Evolutionary conservation across 1,284 basidiomycete genomes (phyloP), one percentile per base, ranked within the genome.

Genomic region (Gymnopus androsaceus): DNA sequence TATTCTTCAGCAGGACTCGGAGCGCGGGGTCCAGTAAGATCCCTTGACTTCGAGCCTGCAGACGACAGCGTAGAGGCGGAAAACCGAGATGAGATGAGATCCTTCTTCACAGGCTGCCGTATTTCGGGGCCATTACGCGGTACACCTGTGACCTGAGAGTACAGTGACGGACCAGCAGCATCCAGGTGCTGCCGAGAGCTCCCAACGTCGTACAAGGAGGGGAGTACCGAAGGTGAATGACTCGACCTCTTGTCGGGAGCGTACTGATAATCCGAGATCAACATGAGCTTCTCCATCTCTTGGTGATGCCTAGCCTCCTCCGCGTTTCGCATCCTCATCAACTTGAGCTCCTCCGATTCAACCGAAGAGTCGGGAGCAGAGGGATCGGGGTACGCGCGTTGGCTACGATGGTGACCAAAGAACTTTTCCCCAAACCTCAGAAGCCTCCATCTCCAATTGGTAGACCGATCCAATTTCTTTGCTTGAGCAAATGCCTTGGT

Each of bases 401-500:
- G 65, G 21, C 60, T 71, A 33, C 70, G 65, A n/a, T 65, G 63
- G 59, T 74, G 77, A 17, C 84, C 81, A 63, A 87, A 87, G 33
- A 87, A 61, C 63, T 69, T 75, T 69, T 79, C 78, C 11, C 85
- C 80, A 57, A 87, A 80, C 45, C 81, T 75, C 33, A 75, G 68
- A 40, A 90, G 70, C 51, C 79, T 77, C 65, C 72, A 65, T 41
- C 81, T 77, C 86, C 86, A 89, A 58, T 66, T 72, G 27, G 63
- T 49, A 15, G 72, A 70, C 23, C 68, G 69, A 61, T 80, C 65
- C 40, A 89, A 71, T 4, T 75, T 73, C 69, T 87, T 88, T 41
- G 77, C 75, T 2, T 72, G 69, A 1, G 88, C 89, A 67, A 90
- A 91, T 61, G 71, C 72, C 14, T 77, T 79, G 1, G 90, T 93